A percentile compares a stretch with the other conserved stretches of the same genome.
These are phyloP conservation scores for Draba incana DNA, from an alignment of 345 rosid genomes.

Conservation along the genomic window DNA sequence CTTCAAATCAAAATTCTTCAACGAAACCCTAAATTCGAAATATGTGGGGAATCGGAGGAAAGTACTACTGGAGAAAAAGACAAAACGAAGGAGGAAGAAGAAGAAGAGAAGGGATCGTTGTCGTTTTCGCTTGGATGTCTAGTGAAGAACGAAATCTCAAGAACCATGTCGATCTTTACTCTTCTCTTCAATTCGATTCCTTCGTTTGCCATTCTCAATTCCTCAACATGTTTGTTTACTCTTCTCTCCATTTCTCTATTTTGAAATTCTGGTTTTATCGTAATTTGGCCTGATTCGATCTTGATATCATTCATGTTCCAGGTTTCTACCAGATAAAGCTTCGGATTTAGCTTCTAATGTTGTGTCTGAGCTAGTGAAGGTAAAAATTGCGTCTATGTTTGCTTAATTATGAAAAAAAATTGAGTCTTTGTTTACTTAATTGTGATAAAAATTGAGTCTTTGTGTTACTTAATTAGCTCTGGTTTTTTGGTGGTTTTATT, in stretches of 20 bases:
- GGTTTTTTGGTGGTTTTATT: conserved; percentile 4
- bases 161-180: conserved; percentile 65
- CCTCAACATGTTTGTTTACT: conserved; percentile 63
- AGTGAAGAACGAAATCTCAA: conserved; percentile 74
- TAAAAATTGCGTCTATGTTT: conserved; percentile 24
- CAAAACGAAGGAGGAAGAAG: conserved; percentile 40
- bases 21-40: conserved; percentile 16
- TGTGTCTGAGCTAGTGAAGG: conserved; percentile 71
- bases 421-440: conserved; percentile 1
- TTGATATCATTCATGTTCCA: conserved; percentile 33
- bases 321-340: conserved; percentile 91
- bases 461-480: conserved; percentile 1
- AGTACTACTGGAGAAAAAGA: conserved; percentile 72
- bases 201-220: conserved; percentile 86
- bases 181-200: conserved; percentile 74
- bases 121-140: conserved; percentile 89
- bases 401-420: not conserved
- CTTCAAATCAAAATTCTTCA: conserved; percentile 1
- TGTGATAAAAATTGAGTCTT: conserved; percentile 24
- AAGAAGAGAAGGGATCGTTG: conserved; percentile 64
- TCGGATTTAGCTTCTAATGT: conserved; percentile 60
- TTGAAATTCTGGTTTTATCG: too few species aligned
- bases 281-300: not conserved
- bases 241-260: not conserved
- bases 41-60: conserved; percentile 91